Base-by-base conservation (phyloP, 805 yeast genomes). In the Babjeviella inositovora region DNA sequence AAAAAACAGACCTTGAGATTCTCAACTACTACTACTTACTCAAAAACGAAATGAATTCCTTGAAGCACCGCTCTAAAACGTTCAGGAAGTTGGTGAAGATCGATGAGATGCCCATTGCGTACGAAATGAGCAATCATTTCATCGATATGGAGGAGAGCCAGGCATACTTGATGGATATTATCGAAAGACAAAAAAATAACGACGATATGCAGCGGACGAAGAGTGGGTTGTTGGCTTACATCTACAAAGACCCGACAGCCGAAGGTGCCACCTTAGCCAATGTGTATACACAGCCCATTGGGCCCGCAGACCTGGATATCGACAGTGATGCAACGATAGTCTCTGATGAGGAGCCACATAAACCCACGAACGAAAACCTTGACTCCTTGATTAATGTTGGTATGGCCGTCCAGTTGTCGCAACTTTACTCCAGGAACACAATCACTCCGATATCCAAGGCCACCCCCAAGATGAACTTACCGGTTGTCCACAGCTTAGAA, bases 41-140 rank as follows among this genome's bases (percentile, higher is more conserved):
- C 8, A 37, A 46, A 21, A 19, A 18, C 1, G 52, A 42, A 8
- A 31, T 56, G 10, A 22, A 32, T 12, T 23, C 25, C 11, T 26
- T 27, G 14, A 57, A 57, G 28, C 26, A 23, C 17, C 32, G 25
- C 19, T 24, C 21, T 17, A 33, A 32, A 13, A 19, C 21, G 1
- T 32, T 30, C 16, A 28, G 31, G 12, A 24, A 33, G 11, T 33
- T 60, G 15, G 26, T 53, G 3, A 33, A 41, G 8, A 60, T 62
- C 34, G 41, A 45, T 14, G 61, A 62, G 8, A 41, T 70, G 7
- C 76, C 77, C 1, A 48, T 51, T 3, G 63, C 71, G 2, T 41
- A 49, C 28, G 79, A 70, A 32, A 50, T 70, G 48, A 57, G 62
- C 28, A 50, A 50, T 6, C 38, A 38, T 11, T 58, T 50, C 26